Base-by-base conservation (phyloP, 192 early-diverging fungal genomes). In the Cladochytrium replicatum region DNA sequence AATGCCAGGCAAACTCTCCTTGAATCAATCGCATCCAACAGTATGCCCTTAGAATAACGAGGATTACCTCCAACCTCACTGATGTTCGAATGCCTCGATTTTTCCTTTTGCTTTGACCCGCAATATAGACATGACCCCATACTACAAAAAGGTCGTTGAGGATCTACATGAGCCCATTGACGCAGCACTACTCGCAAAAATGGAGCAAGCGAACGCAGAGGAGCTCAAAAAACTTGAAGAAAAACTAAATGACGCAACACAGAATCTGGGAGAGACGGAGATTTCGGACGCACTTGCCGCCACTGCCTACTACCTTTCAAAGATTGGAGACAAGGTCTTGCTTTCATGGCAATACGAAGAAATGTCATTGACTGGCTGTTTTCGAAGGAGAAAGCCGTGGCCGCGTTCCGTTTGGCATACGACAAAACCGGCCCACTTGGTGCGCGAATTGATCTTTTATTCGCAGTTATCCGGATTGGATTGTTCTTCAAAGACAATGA, bases 231-330 rank as follows among this genome's bases (percentile, higher is more conserved):
- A 64, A 32, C 76, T 96, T 37, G 90, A 96, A 32, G 90, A 82
- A 32, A 82, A 82, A 46, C 64, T 90, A 9, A 77, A 79, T 53
- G 93, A 93, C 54, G 93, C 96, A 9, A 85, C 89, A 60, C 74
- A 87, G 50, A 95, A 94, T 54, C 64, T 91, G 47, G 96, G 96
- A 32, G 91, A 96, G 49, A 87, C 93, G 54, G 72, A 94, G 52
- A 77, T 88, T 50, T 80, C 76, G 40, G 88, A 92, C 43, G 78
- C 85, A 23, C 69, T 94, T 55, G 80, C 91, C 45, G 85, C 88
- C 17, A 86, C 89, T 44, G 96, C 96, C 6, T 77, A 88, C 54
- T 93, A 87, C 38, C 74, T 89, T 46, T 81, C 93, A 19, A 80
- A 87, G 55, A 99, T 93, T 60, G 96, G 96, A 23, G 86, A 93